Evolutionary conservation across 495 filamentous ascomycete genomes (phyloP).

Genomic region (Xylaria curta): DNA sequence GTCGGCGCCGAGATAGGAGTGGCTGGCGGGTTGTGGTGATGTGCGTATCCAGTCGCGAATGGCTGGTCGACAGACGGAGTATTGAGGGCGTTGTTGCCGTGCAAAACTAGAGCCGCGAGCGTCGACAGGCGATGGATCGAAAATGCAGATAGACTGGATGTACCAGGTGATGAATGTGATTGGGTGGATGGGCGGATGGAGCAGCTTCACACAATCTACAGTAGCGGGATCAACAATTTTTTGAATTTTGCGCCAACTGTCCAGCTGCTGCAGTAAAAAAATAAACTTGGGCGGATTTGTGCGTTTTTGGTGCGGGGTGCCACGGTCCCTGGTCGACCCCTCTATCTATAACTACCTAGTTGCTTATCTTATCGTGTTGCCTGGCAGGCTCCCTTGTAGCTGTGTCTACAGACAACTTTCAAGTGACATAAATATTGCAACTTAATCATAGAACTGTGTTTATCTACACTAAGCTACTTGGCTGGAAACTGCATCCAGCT

Average conservation of each 20-base stretch:
- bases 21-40: not conserved
- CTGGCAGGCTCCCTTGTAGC: slow-evolving; percentile 3
- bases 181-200: slow-evolving; percentile 16
- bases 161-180: slow-evolving; percentile 6
- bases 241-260: not conserved
- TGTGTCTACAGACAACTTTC: too few species aligned
- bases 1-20: slow-evolving; percentile 10
- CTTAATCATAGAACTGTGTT: too few species aligned
- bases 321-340: not conserved
- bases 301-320: slow-evolving; percentile 25
- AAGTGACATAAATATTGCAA: too few species aligned
- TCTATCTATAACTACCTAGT: not conserved
- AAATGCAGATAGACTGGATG: slow-evolving; percentile 10
- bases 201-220: slow-evolving; percentile 23
- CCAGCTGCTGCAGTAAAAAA: slow-evolving; percentile 19
- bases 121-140: not conserved
- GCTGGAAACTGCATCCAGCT: too few species aligned
- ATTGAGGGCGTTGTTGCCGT: not conserved
- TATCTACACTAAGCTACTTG: too few species aligned
- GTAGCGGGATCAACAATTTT: slow-evolving; percentile 19
- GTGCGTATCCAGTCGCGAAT: not conserved
- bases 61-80: not conserved
- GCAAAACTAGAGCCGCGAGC: not conserved
- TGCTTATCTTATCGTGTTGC: slow-evolving; percentile 17
- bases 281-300: slow-evolving; percentile 27